Conservation (phyloP, 148 eudicot genomes). For the Bassia scoparia region DNA sequence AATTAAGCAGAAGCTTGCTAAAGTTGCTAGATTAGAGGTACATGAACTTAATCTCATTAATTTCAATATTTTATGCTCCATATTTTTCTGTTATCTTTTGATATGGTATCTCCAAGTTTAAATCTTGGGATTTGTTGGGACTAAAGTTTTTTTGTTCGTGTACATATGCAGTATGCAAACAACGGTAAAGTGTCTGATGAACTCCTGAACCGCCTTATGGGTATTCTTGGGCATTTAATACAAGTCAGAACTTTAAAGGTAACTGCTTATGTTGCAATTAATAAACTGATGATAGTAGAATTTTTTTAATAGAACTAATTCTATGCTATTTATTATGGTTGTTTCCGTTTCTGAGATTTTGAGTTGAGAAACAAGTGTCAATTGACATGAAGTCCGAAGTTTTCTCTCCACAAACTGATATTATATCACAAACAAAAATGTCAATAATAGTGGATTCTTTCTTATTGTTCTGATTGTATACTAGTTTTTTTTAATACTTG, state of each 20-base stretch:
- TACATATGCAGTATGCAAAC: constrained; percentile 66
- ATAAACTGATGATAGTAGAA: neutral
- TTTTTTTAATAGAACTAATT: neutral
- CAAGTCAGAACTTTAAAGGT: constrained; percentile 93
- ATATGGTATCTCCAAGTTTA: neutral
- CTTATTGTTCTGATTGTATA: too few relatives aligned
- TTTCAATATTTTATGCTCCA: neutral
- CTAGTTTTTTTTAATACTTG: too few relatives aligned
- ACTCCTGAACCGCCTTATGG: constrained; percentile 77
- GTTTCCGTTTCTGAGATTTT: too few relatives aligned
- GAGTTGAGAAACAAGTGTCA: neutral
- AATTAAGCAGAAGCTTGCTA: constrained; percentile 88
- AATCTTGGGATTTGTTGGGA: constrained; percentile 7
- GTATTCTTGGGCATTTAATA: constrained; percentile 82
- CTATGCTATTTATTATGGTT: too few relatives aligned
- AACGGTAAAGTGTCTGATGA: constrained; percentile 75
- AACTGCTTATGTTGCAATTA: constrained; percentile 11
- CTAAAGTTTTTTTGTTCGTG: constrained; percentile 11
- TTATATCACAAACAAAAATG: too few relatives aligned
- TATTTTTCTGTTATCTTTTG: neutral
- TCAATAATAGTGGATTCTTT: too few relatives aligned
- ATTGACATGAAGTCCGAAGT: too few relatives aligned
- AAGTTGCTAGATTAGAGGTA: constrained; percentile 95
- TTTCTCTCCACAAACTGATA: too few relatives aligned
- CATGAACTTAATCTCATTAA: constrained; percentile 5